Conservation (phyloP, 345 rosid species). For the Psidium friedrichsthalianum region DNA sequence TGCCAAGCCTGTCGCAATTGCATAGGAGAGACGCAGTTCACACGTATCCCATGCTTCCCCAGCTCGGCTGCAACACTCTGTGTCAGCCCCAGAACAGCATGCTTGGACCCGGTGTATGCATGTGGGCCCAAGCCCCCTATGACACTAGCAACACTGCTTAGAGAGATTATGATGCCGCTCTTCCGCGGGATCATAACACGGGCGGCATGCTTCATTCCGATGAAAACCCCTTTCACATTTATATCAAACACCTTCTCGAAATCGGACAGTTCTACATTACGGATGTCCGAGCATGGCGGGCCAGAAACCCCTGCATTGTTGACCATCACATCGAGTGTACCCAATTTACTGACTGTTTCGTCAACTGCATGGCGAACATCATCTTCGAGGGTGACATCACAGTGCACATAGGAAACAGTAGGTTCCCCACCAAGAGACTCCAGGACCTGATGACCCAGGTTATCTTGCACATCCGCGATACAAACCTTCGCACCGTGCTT, state of each 20-base stretch:
- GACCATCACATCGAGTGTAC: slow-evolving; percentile 59
- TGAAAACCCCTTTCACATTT: slow-evolving; percentile 75
- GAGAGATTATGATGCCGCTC: slow-evolving; percentile 53
- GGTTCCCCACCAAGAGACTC: slow-evolving; percentile 30
- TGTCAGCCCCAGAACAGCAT: slow-evolving; percentile 69
- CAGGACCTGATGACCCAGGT: slow-evolving; percentile 36
- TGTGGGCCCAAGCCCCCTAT: slow-evolving; percentile 78
- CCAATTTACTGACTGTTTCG: slow-evolving; percentile 37
- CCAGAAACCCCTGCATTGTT: slow-evolving; percentile 78
- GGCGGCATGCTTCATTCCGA: slow-evolving; percentile 89
- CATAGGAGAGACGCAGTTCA: slow-evolving; percentile 92
- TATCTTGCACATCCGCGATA: slow-evolving; percentile 57
- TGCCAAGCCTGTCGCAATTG: slow-evolving; percentile 46
- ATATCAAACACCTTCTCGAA: slow-evolving; percentile 60
- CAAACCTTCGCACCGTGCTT: slow-evolving; percentile 79
- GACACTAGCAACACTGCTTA: slow-evolving; percentile 47
- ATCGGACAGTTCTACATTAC: slow-evolving; percentile 28
- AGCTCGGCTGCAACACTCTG: slow-evolving; percentile 84
- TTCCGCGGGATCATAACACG: slow-evolving; percentile 58
- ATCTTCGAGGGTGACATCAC: slow-evolving; percentile 65
- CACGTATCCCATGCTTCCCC: slow-evolving; percentile 81
- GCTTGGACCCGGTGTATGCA: slow-evolving; percentile 75
- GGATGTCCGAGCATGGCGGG: slow-evolving; percentile 59
- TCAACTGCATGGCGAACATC: slow-evolving; percentile 60
- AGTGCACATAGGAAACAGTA: slow-evolving; percentile 39